These are phyloP conservation scores for Chytriomyces sp. DNA, from an alignment of 192 early-diverging fungal species.

Conservation along the genomic window DNA sequence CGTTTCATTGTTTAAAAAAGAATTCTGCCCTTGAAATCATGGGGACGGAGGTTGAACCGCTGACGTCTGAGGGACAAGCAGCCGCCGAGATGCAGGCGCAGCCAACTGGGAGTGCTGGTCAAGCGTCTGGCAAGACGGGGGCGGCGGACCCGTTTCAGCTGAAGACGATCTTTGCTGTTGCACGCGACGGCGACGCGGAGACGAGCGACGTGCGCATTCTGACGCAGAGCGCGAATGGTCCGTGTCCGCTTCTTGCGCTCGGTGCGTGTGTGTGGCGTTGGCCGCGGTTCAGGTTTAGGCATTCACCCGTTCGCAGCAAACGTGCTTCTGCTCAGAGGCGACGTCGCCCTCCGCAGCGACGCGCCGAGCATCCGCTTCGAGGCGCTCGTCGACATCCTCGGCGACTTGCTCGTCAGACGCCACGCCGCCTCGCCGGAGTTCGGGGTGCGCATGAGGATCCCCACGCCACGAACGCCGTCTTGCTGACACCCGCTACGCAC, in stretches of 20 bases:
- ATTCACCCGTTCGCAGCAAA: conserved; percentile 57
- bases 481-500: conserved; percentile 25
- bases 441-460: neutral
- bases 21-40: too few species aligned
- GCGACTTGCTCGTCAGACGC: conserved; percentile 69
- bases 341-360: conserved; percentile 60
- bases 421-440: neutral
- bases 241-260: conserved; percentile 85
- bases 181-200: too few species aligned
- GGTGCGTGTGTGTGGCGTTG: conserved; percentile 28
- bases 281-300: neutral
- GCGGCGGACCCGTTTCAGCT: neutral
- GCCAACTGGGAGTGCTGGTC: too few species aligned
- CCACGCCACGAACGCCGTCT: neutral
- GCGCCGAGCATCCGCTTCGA: conserved; percentile 63
- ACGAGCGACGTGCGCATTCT: conserved; percentile 67
- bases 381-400: conserved; percentile 71
- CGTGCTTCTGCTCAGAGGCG: conserved; percentile 73
- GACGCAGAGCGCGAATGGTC: conserved; percentile 92
- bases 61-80: too few species aligned
- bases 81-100: too few species aligned
- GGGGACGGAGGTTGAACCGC: too few species aligned
- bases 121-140: neutral
- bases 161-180: neutral
- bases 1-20: neutral